Base-by-base conservation (phyloP, 305 asterid species). In the Caryopteris hybrid region DNA sequence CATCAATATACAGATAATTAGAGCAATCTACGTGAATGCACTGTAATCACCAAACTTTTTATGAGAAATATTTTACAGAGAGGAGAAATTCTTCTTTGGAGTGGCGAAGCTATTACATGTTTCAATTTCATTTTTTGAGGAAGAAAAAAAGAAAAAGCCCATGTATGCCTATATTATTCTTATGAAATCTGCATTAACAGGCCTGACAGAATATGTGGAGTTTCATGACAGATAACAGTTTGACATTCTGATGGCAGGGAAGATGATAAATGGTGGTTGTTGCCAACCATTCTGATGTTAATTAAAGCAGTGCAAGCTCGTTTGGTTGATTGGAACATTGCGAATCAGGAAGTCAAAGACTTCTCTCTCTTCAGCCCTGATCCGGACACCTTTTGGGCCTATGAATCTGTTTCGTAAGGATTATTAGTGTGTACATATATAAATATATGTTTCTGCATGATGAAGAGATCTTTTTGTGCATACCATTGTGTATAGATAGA, bases 361-460 rank as follows among this genome's bases (percentile, higher is more conserved):
- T 81, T 83, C 31, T 93, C 97, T 50, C 89, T 93, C 64, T 93
- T 84, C 88, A 86, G 87, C 73, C 89, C 89, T 6, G 92, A 93
- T 75, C 92, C 96, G 0, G 98, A 88, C 75, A 90, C 97, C 47
- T 93, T 93, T 75, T 93, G 98, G 98, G 96, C 95, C 3, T 87
- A 87, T 31, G 98, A 92, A 81, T 78, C 86, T 53, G 74, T 71
- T 66, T 83, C 96, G 61, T 92, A 86, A 89, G 18, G 11, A 41
- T 61, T 41, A 17, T 53, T 34, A 27, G 31, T 25, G 16, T 75
- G 80, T 82, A 72, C 61, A 76, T 74, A 75, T 61, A 70, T 66
- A 64, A 61, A 79, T 74, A 80, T 63, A 76, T 74, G 48, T 68
- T 67, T 57, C 16, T 53, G 72, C 61, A 48, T 61, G 36, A 65